Evolutionary conservation across 371 early-diverging fungal genomes (phyloP).

Genomic region (Mortierella sp.): DNA sequence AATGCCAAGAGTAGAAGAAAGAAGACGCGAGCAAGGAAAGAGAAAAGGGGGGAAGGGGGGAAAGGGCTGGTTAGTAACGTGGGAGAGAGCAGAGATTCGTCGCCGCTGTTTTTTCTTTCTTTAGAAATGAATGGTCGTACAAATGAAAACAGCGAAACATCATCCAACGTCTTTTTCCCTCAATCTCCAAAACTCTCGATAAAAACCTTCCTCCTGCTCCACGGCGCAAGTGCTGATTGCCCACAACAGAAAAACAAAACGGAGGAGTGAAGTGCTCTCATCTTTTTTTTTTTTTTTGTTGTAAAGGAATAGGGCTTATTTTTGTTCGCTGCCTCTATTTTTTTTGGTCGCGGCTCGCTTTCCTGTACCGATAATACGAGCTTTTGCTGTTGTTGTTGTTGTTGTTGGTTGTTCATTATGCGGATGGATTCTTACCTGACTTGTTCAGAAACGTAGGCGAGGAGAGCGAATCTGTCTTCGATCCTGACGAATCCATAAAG

Average conservation of each 20-base stretch:
- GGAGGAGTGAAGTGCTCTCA: not conserved
- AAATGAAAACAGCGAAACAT: not conserved
- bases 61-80: not conserved
- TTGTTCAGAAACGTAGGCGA: constrained; percentile 78
- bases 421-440: constrained; percentile 65
- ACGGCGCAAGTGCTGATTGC: not conserved
- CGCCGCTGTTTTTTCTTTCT: not conserved
- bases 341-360: not conserved
- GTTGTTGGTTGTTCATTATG: not conserved
- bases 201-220: not conserved
- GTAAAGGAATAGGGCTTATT: not conserved
- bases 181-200: not conserved
- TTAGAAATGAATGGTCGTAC: not conserved
- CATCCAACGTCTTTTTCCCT: constrained; percentile 1
- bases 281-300: not conserved
- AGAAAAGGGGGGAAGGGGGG: not conserved
- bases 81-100: not conserved
- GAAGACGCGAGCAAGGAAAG: not conserved
- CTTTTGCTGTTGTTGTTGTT: not conserved
- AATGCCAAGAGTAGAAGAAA: not conserved
- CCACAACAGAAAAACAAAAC: not conserved
- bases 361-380: not conserved
- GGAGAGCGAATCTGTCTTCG: constrained; percentile 71
- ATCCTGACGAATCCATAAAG: constrained; percentile 75
- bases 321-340: not conserved